Percentiles rank a stretch among this genome's conserved stretches.
These are phyloP conservation scores for Lonicera japonica DNA, from an alignment of 129 eudicot genomes.

Conservation along the genomic window DNA sequence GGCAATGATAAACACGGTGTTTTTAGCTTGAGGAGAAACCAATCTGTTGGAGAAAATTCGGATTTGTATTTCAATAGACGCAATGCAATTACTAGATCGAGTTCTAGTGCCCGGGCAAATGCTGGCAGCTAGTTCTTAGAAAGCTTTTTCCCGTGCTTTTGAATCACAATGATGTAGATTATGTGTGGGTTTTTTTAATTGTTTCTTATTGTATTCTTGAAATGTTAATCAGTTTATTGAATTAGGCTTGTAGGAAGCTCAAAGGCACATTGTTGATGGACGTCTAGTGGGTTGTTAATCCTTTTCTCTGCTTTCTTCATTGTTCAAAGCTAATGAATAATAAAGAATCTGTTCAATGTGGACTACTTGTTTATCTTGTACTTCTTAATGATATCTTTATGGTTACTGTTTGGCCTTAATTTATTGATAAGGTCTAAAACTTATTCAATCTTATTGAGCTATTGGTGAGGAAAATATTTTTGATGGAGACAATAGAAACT, in stretches of 20 bases:
- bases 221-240: slow-evolving; percentile 7
- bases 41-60: slow-evolving; percentile 32
- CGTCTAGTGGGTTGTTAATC: not conserved
- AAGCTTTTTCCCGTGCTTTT: slow-evolving; percentile 16
- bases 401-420: not conserved
- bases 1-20: slow-evolving; percentile 10
- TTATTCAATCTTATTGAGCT: not conserved
- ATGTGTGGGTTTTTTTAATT: not conserved
- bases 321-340: slow-evolving; percentile 5
- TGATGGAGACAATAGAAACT: not conserved
- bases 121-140: slow-evolving; percentile 11
- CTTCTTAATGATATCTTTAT: not conserved
- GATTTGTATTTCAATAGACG: slow-evolving; percentile 16
- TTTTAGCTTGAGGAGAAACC: slow-evolving; percentile 17
- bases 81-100: slow-evolving; percentile 22
- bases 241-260: slow-evolving; percentile 2
- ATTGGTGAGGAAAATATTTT: not conserved
- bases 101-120: slow-evolving; percentile 13
- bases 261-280: slow-evolving; percentile 6
- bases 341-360: not conserved
- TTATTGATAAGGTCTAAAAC: not conserved
- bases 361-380: not conserved
- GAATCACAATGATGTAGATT: slow-evolving; percentile 14
- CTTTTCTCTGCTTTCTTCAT: not conserved
- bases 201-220: slow-evolving; percentile 1